phyloP scores from a whole-genome alignment of 192 early-diverging fungal species.

The Dissophora ornata region DNA sequence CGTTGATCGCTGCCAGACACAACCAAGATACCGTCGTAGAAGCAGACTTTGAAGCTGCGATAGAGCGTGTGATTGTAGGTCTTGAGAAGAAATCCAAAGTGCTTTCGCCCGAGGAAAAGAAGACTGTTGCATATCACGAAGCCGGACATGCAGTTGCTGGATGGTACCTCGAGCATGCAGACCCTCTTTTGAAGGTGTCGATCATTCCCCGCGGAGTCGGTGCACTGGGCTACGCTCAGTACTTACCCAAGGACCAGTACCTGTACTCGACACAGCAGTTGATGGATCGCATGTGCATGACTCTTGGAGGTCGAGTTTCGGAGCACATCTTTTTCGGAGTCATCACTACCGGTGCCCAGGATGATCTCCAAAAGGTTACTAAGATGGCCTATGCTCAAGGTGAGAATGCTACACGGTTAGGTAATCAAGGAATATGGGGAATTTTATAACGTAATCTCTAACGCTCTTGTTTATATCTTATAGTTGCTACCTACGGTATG shows the following conservation, averaged over 20 bases:
- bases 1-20: conserved; percentile 93
- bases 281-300: conserved; percentile 93
- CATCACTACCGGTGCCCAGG: conserved; percentile 97
- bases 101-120: conserved; percentile 97
- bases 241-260: conserved; percentile 97
- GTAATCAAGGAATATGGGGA: no score
- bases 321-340: conserved; percentile 94
- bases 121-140: conserved; percentile 99
- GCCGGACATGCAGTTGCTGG: conserved; percentile 99
- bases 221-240: conserved; percentile 99
- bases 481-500: conserved; percentile 95
- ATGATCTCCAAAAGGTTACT: conserved; percentile 97
- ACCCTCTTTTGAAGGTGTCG: conserved; percentile 97
- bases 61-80: conserved; percentile 98
- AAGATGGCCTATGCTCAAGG: conserved; percentile 95
- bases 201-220: conserved; percentile 97
- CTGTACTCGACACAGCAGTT: conserved; percentile 93
- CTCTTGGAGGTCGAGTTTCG: conserved; percentile 84
- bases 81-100: conserved; percentile 98
- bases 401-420: no score
- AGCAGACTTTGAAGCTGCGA: conserved; percentile 96
- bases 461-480: background rate
- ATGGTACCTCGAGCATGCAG: conserved; percentile 96
- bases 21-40: conserved; percentile 81
- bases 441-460: background rate